Conservation (phyloP, 768 basidiomycete species). For the Mycena venus region DNA sequence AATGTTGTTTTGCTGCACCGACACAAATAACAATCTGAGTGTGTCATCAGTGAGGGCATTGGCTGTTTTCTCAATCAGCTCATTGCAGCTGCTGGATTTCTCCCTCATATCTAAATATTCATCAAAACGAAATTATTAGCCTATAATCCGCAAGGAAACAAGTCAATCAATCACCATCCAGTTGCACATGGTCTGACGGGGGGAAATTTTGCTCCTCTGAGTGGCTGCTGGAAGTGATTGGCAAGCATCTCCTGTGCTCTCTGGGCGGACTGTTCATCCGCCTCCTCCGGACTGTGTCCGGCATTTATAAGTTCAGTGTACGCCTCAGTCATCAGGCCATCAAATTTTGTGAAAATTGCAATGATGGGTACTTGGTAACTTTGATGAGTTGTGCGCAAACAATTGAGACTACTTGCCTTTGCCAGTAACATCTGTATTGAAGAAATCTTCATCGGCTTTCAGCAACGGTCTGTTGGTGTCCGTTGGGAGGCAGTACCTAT, state of each 20-base stretch:
- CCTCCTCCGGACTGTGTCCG: constrained; percentile 16
- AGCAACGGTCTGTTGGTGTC: neutral
- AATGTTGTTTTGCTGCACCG: no score
- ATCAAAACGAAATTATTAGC: no score
- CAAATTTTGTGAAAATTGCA: constrained; percentile 54
- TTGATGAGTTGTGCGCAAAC: no score
- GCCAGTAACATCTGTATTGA: neutral
- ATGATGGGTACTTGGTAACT: constrained; percentile 51
- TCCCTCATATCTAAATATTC: no score
- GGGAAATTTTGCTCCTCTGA: neutral
- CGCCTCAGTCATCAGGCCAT: constrained; percentile 42
- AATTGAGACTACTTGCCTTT: neutral
- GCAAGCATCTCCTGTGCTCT: neutral
- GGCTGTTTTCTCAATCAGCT: no score
- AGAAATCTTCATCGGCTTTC: neutral
- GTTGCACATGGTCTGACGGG: neutral
- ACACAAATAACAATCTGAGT: no score
- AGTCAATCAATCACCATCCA: neutral
- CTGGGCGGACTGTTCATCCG: neutral
- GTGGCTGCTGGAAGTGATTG: neutral
- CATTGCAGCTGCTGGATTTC: no score
- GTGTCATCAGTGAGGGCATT: no score
- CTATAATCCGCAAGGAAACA: no score
- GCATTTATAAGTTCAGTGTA: constrained; percentile 24
- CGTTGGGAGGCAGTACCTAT: neutral